Conservation (phyloP, 208 protist species). For the Vickermania ingenoplastis region DNA sequence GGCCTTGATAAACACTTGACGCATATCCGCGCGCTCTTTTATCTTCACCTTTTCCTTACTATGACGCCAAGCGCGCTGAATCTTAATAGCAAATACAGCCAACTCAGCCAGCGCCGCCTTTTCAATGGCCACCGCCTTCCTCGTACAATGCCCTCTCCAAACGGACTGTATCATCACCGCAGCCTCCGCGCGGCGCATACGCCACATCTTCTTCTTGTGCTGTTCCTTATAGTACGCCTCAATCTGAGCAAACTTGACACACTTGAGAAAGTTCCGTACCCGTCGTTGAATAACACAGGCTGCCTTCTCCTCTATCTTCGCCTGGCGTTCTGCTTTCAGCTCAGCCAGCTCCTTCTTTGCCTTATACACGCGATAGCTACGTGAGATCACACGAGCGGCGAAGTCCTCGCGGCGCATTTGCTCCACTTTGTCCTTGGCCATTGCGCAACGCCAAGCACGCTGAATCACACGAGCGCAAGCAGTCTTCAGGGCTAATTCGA, state of each 20-base stretch:
- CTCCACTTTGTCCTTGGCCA: constrained; percentile 50
- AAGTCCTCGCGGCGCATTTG: constrained; percentile 31
- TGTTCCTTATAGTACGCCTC: constrained; percentile 52
- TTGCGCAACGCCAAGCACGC: constrained; percentile 61
- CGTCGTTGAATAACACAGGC: constrained; percentile 50
- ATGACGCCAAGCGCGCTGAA: constrained; percentile 62
- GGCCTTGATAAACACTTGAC: constrained; percentile 20
- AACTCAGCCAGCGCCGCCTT: constrained; percentile 12
- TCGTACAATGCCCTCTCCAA: constrained; percentile 75
- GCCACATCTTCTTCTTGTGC: constrained; percentile 44
- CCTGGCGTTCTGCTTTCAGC: constrained; percentile 26
- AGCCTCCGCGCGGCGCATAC: constrained; percentile 43
- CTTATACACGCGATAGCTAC: constrained; percentile 38
- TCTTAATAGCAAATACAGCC: constrained; percentile 17
- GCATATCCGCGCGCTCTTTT: constrained; percentile 17
- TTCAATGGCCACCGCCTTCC: constrained; percentile 27
- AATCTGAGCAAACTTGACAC: constrained; percentile 26
- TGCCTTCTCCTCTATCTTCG: constrained; percentile 18
- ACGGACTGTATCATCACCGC: constrained; percentile 61
- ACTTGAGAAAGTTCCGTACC: constrained; percentile 23
- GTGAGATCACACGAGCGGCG: constrained; percentile 37
- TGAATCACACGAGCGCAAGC: constrained; percentile 61
- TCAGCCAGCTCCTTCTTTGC: constrained; percentile 33
- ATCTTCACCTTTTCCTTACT: constrained; percentile 20
- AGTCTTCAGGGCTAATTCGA: constrained; percentile 14